Conservation (phyloP, 108 stramenopile species). For the Pseudonitzschia delicatissima region DNA sequence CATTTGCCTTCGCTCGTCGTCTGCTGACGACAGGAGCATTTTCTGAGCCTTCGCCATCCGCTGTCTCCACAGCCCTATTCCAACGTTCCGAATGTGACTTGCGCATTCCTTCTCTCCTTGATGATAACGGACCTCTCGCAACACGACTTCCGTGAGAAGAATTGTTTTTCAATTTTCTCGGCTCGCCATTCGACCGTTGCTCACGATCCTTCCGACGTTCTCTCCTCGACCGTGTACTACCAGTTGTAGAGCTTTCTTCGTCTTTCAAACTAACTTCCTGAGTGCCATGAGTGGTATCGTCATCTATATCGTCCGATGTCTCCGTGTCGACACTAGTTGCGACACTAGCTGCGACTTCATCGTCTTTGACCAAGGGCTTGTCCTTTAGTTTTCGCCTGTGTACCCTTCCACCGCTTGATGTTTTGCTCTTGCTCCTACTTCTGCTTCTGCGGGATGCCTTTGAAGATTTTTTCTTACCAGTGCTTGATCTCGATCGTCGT, state of each 20-base stretch:
- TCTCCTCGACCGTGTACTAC: not conserved
- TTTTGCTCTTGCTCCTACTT: not conserved
- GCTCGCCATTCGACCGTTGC: not conserved
- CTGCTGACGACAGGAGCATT: not conserved
- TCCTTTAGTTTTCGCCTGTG: slow-evolving; percentile 20
- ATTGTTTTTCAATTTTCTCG: not conserved
- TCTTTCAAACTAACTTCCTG: slow-evolving; percentile 8
- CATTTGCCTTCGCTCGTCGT: slow-evolving; percentile 9
- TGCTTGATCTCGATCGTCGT: too few relatives aligned
- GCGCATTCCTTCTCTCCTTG: slow-evolving; percentile 6
- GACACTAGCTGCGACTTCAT: slow-evolving; percentile 2
- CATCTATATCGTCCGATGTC: not conserved
- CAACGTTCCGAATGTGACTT: slow-evolving; percentile 20
- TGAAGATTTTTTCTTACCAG: too few relatives aligned
- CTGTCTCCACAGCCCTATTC: slow-evolving; percentile 4
- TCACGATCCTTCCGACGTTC: not conserved
- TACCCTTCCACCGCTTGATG: slow-evolving; percentile 15
- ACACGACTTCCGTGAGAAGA: not conserved
- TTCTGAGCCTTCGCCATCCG: slow-evolving; percentile 14
- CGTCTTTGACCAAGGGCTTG: not conserved
- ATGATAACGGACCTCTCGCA: slow-evolving; percentile 4
- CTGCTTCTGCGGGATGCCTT: not conserved
- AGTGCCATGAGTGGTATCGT: slow-evolving; percentile 4
- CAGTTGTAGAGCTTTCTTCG: slow-evolving; percentile 4
- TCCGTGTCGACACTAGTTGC: not conserved